Evolutionary conservation across 768 basidiomycete species (phyloP).

Genomic region (Collybiopsis confluens): DNA sequence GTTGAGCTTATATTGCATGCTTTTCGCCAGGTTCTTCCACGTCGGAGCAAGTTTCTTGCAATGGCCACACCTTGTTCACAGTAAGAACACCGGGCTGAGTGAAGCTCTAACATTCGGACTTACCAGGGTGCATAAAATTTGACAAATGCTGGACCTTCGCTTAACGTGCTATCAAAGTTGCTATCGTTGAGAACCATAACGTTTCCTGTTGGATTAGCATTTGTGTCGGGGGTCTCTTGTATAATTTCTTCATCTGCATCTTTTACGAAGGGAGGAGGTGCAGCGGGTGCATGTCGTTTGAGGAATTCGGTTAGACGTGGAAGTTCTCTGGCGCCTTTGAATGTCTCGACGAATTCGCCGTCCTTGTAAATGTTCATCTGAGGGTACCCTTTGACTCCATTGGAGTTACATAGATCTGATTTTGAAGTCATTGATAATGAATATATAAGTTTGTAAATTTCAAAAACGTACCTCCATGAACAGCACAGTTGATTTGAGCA

Average conservation of each 20-base stretch:
- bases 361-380: conserved; percentile 69
- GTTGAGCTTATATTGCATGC: conserved; percentile 66
- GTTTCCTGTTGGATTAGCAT: conserved; percentile 31
- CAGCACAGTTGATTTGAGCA: conserved; percentile 79
- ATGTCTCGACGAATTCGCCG: conserved; percentile 58
- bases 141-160: conserved; percentile 44
- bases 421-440: background rate
- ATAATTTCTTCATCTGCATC: background rate
- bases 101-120: conserved; percentile 4
- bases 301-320: conserved; percentile 56
- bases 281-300: conserved; percentile 29
- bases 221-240: conserved; percentile 11
- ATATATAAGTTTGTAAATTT: background rate
- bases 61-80: conserved; percentile 70
- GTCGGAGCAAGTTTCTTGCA: conserved; percentile 90
- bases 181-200: conserved; percentile 31
- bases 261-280: too few relatives aligned
- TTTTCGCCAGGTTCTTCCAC: conserved; percentile 72
- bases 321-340: conserved; percentile 48
- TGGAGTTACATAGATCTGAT: conserved; percentile 80
- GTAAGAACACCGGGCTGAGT: background rate
- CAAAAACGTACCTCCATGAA: conserved; percentile 64
- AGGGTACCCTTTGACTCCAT: conserved; percentile 70
- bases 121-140: conserved; percentile 90
- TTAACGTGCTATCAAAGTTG: conserved; percentile 35